phyloP scores from a whole-genome alignment of 108 stramenopile genomes.

The Cyclotella cryptica region DNA sequence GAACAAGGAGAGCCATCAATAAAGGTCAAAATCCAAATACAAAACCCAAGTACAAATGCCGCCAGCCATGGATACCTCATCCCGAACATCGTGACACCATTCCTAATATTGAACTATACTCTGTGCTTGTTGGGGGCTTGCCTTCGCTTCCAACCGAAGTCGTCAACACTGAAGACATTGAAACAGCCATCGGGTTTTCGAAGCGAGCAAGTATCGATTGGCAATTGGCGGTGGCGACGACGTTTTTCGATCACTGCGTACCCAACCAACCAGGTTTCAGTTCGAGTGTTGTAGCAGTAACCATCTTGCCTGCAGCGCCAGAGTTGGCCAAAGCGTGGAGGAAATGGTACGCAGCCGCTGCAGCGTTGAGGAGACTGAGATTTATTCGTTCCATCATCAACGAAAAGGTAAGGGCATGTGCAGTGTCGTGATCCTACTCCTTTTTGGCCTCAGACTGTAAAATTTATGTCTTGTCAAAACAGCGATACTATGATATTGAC shows the following conservation, averaged over 20 bases:
- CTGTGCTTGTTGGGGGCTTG: constrained; percentile 83
- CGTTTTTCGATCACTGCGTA: constrained; percentile 88
- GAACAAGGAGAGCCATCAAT: constrained; percentile 46
- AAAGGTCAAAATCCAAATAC: constrained; percentile 11
- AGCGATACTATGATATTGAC: constrained; percentile 51
- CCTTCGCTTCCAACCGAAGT: constrained; percentile 70
- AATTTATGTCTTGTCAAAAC: not conserved
- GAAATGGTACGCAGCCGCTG: constrained; percentile 87
- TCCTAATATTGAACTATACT: constrained; percentile 83
- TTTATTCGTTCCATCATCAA: constrained; percentile 66
- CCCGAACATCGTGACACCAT: constrained; percentile 86
- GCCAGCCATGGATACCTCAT: constrained; percentile 86
- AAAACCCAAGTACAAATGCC: constrained; percentile 38
- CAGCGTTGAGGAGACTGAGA: constrained; percentile 69
- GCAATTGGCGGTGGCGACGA: constrained; percentile 81
- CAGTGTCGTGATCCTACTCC: too few species aligned
- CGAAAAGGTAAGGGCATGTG: constrained; percentile 36
- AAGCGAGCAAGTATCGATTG: constrained; percentile 71
- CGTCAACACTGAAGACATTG: constrained; percentile 55
- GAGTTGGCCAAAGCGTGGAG: constrained; percentile 82
- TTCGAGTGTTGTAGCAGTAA: constrained; percentile 87
- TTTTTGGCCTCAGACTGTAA: not conserved
- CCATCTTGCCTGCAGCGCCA: constrained; percentile 76
- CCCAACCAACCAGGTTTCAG: constrained; percentile 88
- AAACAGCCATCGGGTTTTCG: constrained; percentile 47